phyloP scores from a whole-genome alignment of 176 grass and related monocot species.

The Rhynchospora breviuscula region DNA sequence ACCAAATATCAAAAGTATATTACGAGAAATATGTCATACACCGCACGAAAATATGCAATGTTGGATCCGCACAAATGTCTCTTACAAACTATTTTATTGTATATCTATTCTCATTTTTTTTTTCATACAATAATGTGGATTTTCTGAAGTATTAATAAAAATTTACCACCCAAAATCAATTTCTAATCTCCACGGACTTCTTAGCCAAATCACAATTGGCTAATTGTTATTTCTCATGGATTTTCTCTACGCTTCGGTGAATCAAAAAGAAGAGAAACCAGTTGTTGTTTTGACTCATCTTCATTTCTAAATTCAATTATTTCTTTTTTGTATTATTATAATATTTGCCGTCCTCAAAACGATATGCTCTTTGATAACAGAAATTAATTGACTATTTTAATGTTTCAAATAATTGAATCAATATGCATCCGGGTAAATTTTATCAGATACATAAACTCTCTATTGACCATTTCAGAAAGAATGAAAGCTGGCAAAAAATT shows the following conservation, averaged over 20 bases:
- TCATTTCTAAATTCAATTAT: neutral
- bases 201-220: neutral
- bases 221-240: no score
- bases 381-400: neutral
- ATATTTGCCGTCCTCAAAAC: neutral
- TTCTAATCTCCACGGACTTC: neutral
- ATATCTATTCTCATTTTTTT: neutral
- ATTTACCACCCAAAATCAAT: neutral
- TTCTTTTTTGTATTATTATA: neutral
- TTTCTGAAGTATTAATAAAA: neutral
- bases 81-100: no score
- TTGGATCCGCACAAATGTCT: no score
- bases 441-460: neutral
- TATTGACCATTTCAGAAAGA: neutral
- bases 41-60: no score
- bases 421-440: neutral
- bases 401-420: neutral
- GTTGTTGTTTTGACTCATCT: neutral
- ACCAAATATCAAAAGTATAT: no score
- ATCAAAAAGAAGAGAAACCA: neutral
- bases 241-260: no score
- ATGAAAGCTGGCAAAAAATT: no score
- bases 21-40: no score
- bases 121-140: neutral
- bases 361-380: neutral